Conservation (phyloP, 2,329 filamentous ascomycete species). For the Epichloe uncinata region DNA sequence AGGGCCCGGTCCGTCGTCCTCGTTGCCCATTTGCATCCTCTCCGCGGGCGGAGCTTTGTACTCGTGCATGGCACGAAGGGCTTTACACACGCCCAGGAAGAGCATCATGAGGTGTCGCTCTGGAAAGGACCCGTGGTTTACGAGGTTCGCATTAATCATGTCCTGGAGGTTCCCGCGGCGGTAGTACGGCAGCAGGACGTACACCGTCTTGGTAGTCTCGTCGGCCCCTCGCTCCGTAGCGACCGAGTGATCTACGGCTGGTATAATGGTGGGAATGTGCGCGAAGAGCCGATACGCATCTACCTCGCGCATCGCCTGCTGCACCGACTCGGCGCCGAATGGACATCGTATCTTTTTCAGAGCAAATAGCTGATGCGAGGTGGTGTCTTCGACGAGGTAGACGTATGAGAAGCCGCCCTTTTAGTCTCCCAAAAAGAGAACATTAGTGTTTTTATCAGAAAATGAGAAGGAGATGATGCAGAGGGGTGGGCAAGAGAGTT, state of each 20-base stretch:
- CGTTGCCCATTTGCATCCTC: slow-evolving; percentile 39
- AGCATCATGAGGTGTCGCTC: slow-evolving; percentile 78
- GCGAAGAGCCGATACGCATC: slow-evolving; percentile 90
- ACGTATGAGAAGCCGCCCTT: slow-evolving; percentile 97
- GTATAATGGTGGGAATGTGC: slow-evolving; percentile 74
- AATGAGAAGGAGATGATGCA: too few relatives aligned
- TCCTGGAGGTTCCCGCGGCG: slow-evolving; percentile 91
- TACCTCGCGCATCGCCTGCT: slow-evolving; percentile 90
- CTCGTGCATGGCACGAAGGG: slow-evolving; percentile 80
- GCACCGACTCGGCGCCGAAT: slow-evolving; percentile 91
- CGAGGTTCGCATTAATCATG: slow-evolving; percentile 94
- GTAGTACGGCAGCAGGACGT: slow-evolving; percentile 93
- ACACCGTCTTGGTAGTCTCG: slow-evolving; percentile 74
- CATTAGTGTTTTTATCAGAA: too few relatives aligned
- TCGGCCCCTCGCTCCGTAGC: slow-evolving; percentile 56
- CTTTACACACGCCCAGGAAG: slow-evolving; percentile 84
- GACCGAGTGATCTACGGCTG: slow-evolving; percentile 69
- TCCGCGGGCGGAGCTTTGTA: slow-evolving; percentile 44
- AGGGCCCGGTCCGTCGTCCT: slow-evolving; percentile 22
- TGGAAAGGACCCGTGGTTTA: slow-evolving; percentile 85
- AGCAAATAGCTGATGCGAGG: slow-evolving; percentile 72
- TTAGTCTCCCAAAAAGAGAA: not conserved
- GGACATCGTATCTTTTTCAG: slow-evolving; percentile 98
- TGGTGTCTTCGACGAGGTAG: slow-evolving; percentile 90
- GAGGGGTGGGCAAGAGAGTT: not conserved